Conservation (phyloP, 2,329 filamentous ascomycete species). For the Neonectria hederae region DNA sequence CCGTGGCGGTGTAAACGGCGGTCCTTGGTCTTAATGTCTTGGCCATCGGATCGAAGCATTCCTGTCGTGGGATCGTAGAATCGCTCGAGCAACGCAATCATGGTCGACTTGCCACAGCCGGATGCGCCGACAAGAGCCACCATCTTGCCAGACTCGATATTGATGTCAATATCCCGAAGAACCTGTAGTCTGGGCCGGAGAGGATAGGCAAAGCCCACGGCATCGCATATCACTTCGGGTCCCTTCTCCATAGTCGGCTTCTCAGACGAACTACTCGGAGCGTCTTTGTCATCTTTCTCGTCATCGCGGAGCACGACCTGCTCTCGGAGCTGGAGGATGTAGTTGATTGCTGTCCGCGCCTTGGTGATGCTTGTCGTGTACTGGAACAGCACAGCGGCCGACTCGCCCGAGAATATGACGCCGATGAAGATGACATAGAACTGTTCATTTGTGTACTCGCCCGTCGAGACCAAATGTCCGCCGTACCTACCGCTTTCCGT, state of each 20-base stretch:
- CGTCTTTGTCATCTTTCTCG: constrained; percentile 32
- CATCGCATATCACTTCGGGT: constrained; percentile 56
- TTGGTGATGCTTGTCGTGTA: constrained; percentile 63
- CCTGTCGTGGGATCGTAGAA: constrained; percentile 53
- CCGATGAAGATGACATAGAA: constrained; percentile 64
- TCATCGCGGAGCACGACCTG: constrained; percentile 45
- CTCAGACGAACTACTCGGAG: not conserved
- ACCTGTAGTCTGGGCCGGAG: constrained; percentile 48
- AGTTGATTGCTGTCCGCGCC: constrained; percentile 58
- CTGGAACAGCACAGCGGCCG: constrained; percentile 54
- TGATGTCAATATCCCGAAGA: constrained; percentile 52
- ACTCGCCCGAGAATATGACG: constrained; percentile 57
- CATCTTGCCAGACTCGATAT: constrained; percentile 57
- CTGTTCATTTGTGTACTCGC: constrained; percentile 57
- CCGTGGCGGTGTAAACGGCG: constrained; percentile 46
- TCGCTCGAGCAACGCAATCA: constrained; percentile 61
- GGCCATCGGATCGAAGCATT: constrained; percentile 41
- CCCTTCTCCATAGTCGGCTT: constrained; percentile 35
- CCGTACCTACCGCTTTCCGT: constrained; percentile 45
- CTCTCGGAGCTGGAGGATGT: constrained; percentile 55
- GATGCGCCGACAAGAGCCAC: constrained; percentile 66
- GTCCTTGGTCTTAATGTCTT: constrained; percentile 44
- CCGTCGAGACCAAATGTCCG: constrained; percentile 50
- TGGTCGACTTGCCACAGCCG: constrained; percentile 69
- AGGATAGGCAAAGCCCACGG: constrained; percentile 68